Conservation (phyloP, 1,139 yeast genomes). For the Yamadazyma atlantica region DNA sequence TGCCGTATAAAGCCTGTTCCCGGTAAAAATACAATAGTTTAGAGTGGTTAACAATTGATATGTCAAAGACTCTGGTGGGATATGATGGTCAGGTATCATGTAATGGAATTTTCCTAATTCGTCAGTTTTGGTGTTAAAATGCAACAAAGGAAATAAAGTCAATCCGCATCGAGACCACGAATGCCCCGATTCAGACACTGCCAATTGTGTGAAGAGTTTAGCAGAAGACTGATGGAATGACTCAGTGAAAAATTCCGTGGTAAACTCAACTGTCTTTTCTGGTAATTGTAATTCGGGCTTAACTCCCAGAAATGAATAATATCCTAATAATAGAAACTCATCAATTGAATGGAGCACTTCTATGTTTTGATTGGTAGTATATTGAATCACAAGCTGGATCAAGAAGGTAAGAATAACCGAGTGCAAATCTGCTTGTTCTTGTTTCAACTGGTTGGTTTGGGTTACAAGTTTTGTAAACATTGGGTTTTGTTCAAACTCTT, state of each 20-base stretch:
- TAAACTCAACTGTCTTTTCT: constrained; percentile 1
- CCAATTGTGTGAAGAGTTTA: constrained; percentile 16
- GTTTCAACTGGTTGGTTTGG: constrained; percentile 8
- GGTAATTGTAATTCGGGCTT: neutral
- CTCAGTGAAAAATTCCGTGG: constrained; percentile 11
- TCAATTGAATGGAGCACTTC: constrained; percentile 20
- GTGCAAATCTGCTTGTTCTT: constrained; percentile 18
- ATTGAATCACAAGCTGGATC: constrained; percentile 15
- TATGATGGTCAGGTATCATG: constrained; percentile 13
- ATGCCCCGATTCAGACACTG: constrained; percentile 32
- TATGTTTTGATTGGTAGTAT: constrained; percentile 5
- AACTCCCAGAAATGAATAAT: constrained; percentile 6
- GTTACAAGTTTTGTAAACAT: constrained; percentile 3
- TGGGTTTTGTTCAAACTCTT: constrained; percentile 3
- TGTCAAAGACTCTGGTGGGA: constrained; percentile 16
- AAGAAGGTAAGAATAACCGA: constrained; percentile 17
- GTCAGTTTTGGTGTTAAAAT: constrained; percentile 33
- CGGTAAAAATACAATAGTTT: constrained; percentile 33
- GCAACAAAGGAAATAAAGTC: constrained; percentile 39
- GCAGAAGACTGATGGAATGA: constrained; percentile 14
- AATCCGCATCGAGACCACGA: constrained; percentile 40
- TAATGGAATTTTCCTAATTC: constrained; percentile 35
- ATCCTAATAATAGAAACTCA: constrained; percentile 26
- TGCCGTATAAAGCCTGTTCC: constrained; percentile 23
- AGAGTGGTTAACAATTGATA: constrained; percentile 19